Evolutionary conservation across 805 yeast genomes (phyloP), one percentile per base, ranked within the genome.

Genomic region (Candida coleopterorum): DNA sequence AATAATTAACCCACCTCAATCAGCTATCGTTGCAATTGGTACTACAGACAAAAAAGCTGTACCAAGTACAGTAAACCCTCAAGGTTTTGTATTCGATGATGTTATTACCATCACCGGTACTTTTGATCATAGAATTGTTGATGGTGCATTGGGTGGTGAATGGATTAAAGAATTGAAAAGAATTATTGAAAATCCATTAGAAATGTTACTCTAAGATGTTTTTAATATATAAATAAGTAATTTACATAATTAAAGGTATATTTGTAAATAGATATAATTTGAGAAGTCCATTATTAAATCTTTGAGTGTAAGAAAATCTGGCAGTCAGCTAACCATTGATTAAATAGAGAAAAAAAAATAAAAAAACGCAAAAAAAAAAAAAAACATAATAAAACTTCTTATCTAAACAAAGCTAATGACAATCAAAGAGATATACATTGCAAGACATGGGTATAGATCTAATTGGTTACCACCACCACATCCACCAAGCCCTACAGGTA

Each of bases 71-170:
- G 83, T 85, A 47, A 79, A 86, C 56, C 95, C 88, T 62, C 79
- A 81, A 52, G 98, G 98, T 24, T 84, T 93, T 64, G 76, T 85
- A 37, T 90, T 93, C 56, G 97, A 88, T 53, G 94, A 86, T 56
- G 82, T 84, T 56, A 83, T 93, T 58, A 85, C 81, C 52, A 76
- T 90, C 62, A 89, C 97, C 39, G 97, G 95, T 68, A 85, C 97
- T 37, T 93, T 93, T 58, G 99, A 93, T 71, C 99, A 93, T 75
- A 85, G 97, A 74, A 82, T 84, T 43, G 81, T 90, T 46, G 99
- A 93, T 58, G 99, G 99, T 59, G 97, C 97, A 38, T 79, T 83
- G 53, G 99, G 95, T 54, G 99, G 95, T 62, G 97, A 93, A 53
- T 93, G 79, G 77, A 85, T 93, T 74, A 87, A 79, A 68, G 96